Evolutionary conservation across 1,284 basidiomycete genomes (phyloP).

Genomic region (Naganishia liquefaciens): DNA sequence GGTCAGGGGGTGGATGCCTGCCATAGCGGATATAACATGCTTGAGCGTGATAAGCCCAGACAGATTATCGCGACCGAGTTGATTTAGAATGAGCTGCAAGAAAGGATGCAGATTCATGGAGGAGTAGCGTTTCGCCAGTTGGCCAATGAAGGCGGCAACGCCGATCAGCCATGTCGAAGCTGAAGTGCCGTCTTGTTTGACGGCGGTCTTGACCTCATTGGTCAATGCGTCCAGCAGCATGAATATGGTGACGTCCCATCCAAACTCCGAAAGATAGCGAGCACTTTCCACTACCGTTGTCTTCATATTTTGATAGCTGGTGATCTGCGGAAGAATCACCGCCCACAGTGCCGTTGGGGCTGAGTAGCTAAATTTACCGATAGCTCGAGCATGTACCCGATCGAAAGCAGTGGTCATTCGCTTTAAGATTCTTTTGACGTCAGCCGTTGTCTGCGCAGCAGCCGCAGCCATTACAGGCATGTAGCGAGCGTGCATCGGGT

Average conservation of each 20-base stretch:
- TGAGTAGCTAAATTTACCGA: constrained; percentile 92
- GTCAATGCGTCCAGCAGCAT: constrained; percentile 84
- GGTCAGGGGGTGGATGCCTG: constrained; percentile 85
- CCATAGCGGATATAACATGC: constrained; percentile 93
- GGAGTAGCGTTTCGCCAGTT: constrained; percentile 79
- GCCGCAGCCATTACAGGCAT: constrained; percentile 46
- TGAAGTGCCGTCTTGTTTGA: constrained; percentile 91
- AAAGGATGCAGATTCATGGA: constrained; percentile 79
- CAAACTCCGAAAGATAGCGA: constrained; percentile 84
- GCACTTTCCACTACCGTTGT: constrained; percentile 87
- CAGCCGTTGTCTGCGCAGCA: constrained; percentile 53
- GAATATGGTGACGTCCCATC: constrained; percentile 90
- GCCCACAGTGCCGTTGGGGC: constrained; percentile 91
- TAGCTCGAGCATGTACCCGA: constrained; percentile 64
- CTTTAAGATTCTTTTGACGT: constrained; percentile 56
- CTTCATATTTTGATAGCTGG: constrained; percentile 94
- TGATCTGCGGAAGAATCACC: constrained; percentile 88
- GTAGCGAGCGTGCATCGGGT: constrained; percentile 39
- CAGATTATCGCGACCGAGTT: constrained; percentile 76
- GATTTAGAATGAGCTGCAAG: constrained; percentile 87
- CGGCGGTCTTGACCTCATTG: constrained; percentile 76
- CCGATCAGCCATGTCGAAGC: constrained; percentile 86
- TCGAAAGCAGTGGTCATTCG: constrained; percentile 50
- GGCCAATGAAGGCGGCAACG: constrained; percentile 88
- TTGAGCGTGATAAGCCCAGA: constrained; percentile 88